Evolutionary conservation across 495 filamentous ascomycete species (phyloP), one percentile per base, ranked within the genome.

Genomic region (Sphaerosporella brunnea): DNA sequence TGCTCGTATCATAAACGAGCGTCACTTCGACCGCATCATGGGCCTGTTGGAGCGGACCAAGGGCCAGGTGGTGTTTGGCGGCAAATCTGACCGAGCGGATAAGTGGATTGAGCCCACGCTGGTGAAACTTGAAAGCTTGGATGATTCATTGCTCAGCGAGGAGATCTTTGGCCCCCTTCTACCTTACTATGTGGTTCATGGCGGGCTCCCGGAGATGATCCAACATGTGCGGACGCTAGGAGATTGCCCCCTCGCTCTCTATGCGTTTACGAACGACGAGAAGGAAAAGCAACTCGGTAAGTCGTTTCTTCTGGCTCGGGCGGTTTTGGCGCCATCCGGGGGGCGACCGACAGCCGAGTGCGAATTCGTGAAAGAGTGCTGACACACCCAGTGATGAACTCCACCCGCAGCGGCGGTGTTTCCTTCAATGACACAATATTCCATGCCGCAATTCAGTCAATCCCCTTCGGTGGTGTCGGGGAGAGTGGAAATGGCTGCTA

Each of bases 161-260:
- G 90, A 95, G 68, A 79, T 76, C 51, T 97, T 96, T 60, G 90
- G 86, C 28, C 88, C 88, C 13, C 69, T 93, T 42, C 79, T 93
- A 36, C 75, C 84, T 35, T 75, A 94, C 46, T 65, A 85, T 24
- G 71, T 82, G 2, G 76, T 87, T 30, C 68, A 80, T 37, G 71
- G 45, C 18, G 35, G 76, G 53, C 64, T 94, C 7, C 81, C 93
- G 50, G 74, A 88, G 52, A 87, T 86, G 19, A 79, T 94, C 60
- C 68, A 65, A 28, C 72, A 82, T 41, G 81, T 82, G 44, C 51
- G 16, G 13, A 50, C 84, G 51, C 73, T 94, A 18, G 74, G 86
- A 61, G 73, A 71, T 50, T 93, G 84, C 1, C 84, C 87, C 0
- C 68, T 96, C 11, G 75, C 77, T 38, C 64, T 94, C 39, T 88